These are phyloP conservation scores for Pueraria montana DNA, from an alignment of 306 rosid species.

Conservation along the genomic window DNA sequence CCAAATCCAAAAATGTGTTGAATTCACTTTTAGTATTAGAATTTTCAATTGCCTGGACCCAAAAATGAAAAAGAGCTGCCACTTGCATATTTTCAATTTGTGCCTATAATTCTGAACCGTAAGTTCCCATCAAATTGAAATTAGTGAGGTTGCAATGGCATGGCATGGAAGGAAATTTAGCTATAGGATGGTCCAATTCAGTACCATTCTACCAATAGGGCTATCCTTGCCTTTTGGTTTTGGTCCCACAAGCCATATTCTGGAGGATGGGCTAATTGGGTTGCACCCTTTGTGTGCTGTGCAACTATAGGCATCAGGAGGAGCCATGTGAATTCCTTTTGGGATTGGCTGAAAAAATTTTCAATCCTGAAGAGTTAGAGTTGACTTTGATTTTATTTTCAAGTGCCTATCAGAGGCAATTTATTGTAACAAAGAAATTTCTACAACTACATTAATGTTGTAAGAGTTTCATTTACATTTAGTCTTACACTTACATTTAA, in stretches of 20 bases:
- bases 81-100: background rate
- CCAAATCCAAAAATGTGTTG: conserved; percentile 9
- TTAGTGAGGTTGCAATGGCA: conserved; percentile 14
- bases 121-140: conserved; percentile 20
- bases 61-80: background rate
- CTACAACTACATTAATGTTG: background rate
- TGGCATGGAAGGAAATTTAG: background rate
- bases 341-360: conserved; percentile 29
- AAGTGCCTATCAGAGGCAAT: no score
- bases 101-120: conserved; percentile 25
- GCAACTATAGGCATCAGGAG: conserved; percentile 15
- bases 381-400: conserved; percentile 13
- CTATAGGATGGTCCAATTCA: conserved; percentile 56
- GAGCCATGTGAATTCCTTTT: conserved; percentile 65
- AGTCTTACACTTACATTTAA: background rate
- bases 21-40: background rate
- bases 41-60: conserved; percentile 14
- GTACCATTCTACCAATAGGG: background rate
- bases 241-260: conserved; percentile 53
- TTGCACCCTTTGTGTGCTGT: conserved; percentile 13
- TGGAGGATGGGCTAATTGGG: conserved; percentile 30
- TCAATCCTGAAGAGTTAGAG: background rate
- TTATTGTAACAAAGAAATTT: conserved; percentile 9
- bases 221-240: conserved; percentile 41
- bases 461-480: background rate